Percentiles rank a stretch among this genome's conserved stretches.
These are phyloP conservation scores for Stromatinia cepivora DNA, from an alignment of 2,329 filamentous ascomycete genomes.

Conservation along the genomic window DNA sequence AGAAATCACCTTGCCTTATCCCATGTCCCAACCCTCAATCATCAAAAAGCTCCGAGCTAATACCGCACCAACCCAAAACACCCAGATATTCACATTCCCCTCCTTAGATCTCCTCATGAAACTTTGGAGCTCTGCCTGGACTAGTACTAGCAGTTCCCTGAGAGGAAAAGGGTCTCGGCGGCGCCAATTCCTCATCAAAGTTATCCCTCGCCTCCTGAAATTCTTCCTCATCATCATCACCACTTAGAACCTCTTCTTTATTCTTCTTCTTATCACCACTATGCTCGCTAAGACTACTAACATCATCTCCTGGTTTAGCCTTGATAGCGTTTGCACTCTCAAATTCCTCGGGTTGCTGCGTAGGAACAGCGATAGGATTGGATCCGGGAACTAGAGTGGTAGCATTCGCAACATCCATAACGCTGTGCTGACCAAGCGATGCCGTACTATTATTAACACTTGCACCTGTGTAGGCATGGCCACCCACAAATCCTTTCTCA, in stretches of 20 bases:
- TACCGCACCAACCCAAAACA: neutral
- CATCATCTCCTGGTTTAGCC: neutral
- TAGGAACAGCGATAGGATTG: neutral
- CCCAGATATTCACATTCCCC: neutral
- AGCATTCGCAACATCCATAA: neutral
- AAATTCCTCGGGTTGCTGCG: neutral
- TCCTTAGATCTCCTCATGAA: constrained; percentile 55
- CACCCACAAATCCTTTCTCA: constrained; percentile 51
- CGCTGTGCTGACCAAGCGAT: constrained; percentile 14
- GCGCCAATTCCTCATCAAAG: constrained; percentile 47
- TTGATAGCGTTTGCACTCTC: neutral
- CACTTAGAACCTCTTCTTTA: neutral
- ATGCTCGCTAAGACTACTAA: constrained; percentile 7
- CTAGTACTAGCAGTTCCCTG: constrained; percentile 46
- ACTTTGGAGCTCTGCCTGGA: constrained; percentile 58
- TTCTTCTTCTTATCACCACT: neutral
- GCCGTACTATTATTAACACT: constrained; percentile 49
- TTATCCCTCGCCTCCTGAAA: constrained; percentile 52
- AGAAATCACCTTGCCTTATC: neutral
- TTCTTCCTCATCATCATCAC: constrained; percentile 44
- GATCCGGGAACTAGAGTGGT: neutral
- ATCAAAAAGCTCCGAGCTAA: neutral
- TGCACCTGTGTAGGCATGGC: constrained; percentile 49
- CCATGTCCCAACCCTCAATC: neutral
- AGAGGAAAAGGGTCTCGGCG: constrained; percentile 38